Percentiles rank a stretch among this genome's conserved stretches.
These are phyloP conservation scores for Colletotrichum spinosum DNA, from an alignment of 2,329 filamentous ascomycete species.

Conservation along the genomic window DNA sequence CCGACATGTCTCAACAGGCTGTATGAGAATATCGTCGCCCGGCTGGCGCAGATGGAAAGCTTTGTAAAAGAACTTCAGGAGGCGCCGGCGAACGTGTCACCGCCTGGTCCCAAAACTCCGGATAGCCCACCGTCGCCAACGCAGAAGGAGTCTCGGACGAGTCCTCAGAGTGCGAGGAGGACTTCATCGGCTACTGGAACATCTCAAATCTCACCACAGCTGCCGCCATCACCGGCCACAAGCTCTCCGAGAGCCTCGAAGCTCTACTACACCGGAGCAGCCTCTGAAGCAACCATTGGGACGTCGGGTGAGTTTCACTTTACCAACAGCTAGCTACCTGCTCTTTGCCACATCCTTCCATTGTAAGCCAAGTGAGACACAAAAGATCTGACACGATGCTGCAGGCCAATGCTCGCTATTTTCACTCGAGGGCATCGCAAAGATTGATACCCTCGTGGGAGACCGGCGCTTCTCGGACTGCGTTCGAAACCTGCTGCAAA, in stretches of 20 bases:
- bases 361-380: not conserved
- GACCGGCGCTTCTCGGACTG: slow-evolving; percentile 13
- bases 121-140: not conserved
- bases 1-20: not conserved
- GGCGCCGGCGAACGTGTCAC: not conserved
- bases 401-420: slow-evolving; percentile 40
- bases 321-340: slow-evolving; percentile 16
- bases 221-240: not conserved
- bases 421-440: slow-evolving; percentile 14
- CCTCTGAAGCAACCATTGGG: slow-evolving; percentile 11
- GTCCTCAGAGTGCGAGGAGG: not conserved
- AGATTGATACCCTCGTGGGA: slow-evolving; percentile 15
- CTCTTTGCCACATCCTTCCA: not conserved
- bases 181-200: not conserved
- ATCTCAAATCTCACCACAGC: slow-evolving; percentile 1
- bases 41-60: slow-evolving; percentile 19
- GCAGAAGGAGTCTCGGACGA: not conserved
- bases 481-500: slow-evolving; percentile 3
- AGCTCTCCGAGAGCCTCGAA: not conserved
- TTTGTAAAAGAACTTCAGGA: slow-evolving; percentile 12
- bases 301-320: slow-evolving; percentile 16
- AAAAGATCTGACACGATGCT: not conserved
- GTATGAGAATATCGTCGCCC: slow-evolving; percentile 11
- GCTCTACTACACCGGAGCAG: slow-evolving; percentile 16
- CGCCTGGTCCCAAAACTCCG: not conserved